Conservation (phyloP, 176 grass and related monocot species). For the Oryza australiensis region DNA sequence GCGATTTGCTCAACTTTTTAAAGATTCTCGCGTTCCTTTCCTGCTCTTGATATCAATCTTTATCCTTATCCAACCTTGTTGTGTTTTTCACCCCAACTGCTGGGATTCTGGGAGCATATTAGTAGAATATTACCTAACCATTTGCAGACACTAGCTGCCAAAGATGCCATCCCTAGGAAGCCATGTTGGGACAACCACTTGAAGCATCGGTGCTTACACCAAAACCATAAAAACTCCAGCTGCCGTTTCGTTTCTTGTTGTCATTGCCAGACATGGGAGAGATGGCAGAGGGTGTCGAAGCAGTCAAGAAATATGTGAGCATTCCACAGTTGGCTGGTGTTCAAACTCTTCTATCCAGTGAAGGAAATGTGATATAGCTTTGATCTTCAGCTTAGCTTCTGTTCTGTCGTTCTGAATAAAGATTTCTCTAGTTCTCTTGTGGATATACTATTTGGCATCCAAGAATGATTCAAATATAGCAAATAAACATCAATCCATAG, state of each 20-base stretch:
- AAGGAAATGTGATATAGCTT: conserved; percentile 30
- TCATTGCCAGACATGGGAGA: not conserved
- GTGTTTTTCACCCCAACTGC: conserved; percentile 28
- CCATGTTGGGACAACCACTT: conserved; percentile 5
- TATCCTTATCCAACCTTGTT: conserved; percentile 33
- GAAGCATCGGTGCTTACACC: not conserved
- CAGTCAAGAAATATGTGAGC: not conserved
- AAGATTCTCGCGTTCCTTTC: too few species aligned
- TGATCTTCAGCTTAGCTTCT: not conserved
- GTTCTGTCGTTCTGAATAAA: not conserved
- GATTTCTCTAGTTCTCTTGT: not conserved
- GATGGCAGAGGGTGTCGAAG: not conserved
- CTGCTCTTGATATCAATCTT: not conserved
- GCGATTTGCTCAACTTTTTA: too few species aligned
- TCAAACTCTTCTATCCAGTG: conserved; percentile 38
- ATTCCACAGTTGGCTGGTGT: not conserved
- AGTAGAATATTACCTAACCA: conserved; percentile 38
- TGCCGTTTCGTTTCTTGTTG: not conserved
- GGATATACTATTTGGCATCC: not conserved
- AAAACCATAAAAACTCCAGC: not conserved
- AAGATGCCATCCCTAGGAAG: conserved; percentile 1
- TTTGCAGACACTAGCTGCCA: conserved; percentile 24
- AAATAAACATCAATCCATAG: not conserved
- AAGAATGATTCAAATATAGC: not conserved
- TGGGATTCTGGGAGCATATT: conserved; percentile 36